These are phyloP conservation scores for Moesziomyces sp. DNA, from an alignment of 1,284 basidiomycete species.

Conservation along the genomic window DNA sequence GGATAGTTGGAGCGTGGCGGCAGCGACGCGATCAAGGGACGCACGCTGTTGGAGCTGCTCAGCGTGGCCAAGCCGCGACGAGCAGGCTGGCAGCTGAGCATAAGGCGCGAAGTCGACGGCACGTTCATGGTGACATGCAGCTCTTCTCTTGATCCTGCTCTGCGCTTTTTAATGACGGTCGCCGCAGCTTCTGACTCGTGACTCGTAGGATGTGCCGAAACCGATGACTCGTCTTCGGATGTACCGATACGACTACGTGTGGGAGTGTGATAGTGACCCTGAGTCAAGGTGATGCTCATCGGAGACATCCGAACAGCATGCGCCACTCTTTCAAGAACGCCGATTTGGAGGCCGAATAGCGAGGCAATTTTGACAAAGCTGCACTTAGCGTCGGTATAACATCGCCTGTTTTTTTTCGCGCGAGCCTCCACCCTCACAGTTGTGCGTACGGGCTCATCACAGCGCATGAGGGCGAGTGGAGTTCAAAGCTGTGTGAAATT, in stretches of 20 bases:
- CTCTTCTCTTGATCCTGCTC: background rate
- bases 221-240: background rate
- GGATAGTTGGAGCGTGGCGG: slow-evolving; percentile 38
- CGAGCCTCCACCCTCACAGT: background rate
- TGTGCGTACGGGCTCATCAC: background rate
- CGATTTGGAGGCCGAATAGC: slow-evolving; percentile 22
- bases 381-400: background rate
- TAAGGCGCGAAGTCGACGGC: slow-evolving; percentile 3
- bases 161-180: no score
- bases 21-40: slow-evolving; percentile 46
- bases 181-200: background rate
- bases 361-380: background rate
- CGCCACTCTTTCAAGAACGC: slow-evolving; percentile 11
- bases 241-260: background rate
- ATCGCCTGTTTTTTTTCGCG: background rate
- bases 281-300: background rate
- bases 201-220: background rate
- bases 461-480: background rate
- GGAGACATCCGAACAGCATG: background rate
- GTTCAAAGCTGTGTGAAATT: background rate
- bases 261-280: background rate
- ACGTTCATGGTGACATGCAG: slow-evolving; percentile 1
- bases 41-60: background rate
- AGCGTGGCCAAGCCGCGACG: slow-evolving; percentile 26
- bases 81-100: background rate